Evolutionary conservation across 257 asterid species (phyloP).

Genomic region (Solanum ossicruentum): DNA sequence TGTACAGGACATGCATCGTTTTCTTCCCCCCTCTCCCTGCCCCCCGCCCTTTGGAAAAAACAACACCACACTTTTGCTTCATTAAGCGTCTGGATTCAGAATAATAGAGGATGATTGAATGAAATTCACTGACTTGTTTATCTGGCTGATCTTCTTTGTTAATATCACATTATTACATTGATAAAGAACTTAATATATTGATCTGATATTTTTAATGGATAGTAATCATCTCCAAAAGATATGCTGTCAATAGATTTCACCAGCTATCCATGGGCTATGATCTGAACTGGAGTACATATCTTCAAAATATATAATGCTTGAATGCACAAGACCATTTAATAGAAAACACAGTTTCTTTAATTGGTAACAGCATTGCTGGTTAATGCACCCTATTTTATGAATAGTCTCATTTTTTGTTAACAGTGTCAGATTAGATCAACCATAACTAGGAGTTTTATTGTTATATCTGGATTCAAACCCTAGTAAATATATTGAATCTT

Average conservation of each 20-base stretch:
- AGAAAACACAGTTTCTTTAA: not conserved
- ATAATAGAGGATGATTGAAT: not conserved
- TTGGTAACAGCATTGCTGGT: not conserved
- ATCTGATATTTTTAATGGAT: not conserved
- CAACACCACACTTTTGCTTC: not conserved
- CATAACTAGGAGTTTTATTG: not conserved
- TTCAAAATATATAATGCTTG: not conserved
- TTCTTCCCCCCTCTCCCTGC: accelerated
- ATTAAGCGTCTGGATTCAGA: not conserved
- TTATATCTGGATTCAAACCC: not conserved
- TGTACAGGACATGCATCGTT: not conserved
- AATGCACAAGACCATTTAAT: not conserved
- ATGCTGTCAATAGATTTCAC: not conserved
- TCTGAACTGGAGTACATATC: not conserved
- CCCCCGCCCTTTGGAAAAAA: not conserved
- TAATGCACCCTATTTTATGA: not conserved
- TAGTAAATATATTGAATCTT: not conserved
- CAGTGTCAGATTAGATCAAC: not conserved
- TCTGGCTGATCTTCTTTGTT: not conserved
- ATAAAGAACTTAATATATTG: not conserved
- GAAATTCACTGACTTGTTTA: not conserved
- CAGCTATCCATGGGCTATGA: not conserved
- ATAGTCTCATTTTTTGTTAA: not conserved
- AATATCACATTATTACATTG: not conserved
- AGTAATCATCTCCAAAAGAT: not conserved